Percentiles rank a stretch among this genome's conserved stretches.
phyloP scores from a whole-genome alignment of 331 rosid species.

The Dryas integrifolia region DNA sequence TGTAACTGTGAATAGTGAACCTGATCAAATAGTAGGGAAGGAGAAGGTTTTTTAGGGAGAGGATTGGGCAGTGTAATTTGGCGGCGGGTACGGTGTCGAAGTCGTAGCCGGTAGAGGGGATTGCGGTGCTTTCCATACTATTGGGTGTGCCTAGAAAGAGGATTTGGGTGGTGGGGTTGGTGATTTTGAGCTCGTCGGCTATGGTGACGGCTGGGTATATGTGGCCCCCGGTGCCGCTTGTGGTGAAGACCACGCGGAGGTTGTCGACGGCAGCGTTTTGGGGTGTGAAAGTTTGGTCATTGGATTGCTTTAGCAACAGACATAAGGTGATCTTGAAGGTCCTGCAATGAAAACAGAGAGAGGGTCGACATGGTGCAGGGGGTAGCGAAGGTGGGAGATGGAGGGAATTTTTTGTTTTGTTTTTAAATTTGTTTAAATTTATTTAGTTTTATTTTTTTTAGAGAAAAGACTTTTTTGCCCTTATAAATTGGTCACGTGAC shows the following conservation, averaged over 20 bases:
- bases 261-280: constrained; percentile 24
- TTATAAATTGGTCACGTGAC: no score
- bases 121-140: constrained; percentile 65
- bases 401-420: no score
- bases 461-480: no score
- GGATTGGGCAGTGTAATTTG: constrained; percentile 33
- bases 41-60: constrained; percentile 37
- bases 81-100: constrained; percentile 48
- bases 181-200: constrained; percentile 60
- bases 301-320: constrained; percentile 30
- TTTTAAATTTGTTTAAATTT: no score
- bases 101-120: constrained; percentile 50
- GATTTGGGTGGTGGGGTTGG: constrained; percentile 43
- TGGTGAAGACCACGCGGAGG: constrained; percentile 63
- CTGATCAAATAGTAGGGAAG: constrained; percentile 46
- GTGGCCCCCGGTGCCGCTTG: constrained; percentile 72
- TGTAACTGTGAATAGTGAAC: constrained; percentile 44
- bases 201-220: constrained; percentile 72
- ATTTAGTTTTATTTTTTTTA: no score
- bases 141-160: constrained; percentile 59
- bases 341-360: constrained; percentile 24
- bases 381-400: no score
- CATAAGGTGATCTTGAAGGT: constrained; percentile 37
- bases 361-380: no score
- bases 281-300: constrained; percentile 23